phyloP scores from a whole-genome alignment of 2,329 filamentous ascomycete species.

The Furcasterigmium sp. region DNA sequence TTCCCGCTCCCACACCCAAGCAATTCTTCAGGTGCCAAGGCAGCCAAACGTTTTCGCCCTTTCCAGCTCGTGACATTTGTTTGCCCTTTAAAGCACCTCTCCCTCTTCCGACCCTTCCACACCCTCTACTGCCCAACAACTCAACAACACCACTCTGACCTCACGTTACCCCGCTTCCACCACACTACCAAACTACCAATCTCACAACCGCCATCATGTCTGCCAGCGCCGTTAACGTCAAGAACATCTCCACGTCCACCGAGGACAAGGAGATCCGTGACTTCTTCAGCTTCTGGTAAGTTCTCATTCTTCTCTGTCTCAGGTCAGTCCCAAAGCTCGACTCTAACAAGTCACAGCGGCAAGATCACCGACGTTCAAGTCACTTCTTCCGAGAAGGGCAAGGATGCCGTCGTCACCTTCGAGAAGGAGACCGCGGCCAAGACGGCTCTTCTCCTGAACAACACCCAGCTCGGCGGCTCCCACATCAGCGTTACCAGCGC shows the following conservation, averaged over 20 bases:
- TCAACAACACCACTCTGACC: conserved; percentile 1
- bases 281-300: conserved; percentile 95
- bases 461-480: conserved; percentile 86
- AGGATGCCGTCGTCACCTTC: conserved; percentile 89
- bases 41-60: not conserved
- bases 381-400: conserved; percentile 60
- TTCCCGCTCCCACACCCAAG: too few relatives aligned
- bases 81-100: not conserved
- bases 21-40: conserved; percentile 1
- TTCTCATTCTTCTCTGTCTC: conserved; percentile 4
- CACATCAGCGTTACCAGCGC: conserved; percentile 71
- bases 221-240: conserved; percentile 71
- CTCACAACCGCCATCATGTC: conserved; percentile 39
- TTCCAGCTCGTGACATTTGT: conserved; percentile 1
- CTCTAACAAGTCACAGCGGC: conserved; percentile 52
- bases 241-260: conserved; percentile 79
- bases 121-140: not conserved
- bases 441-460: conserved; percentile 93
- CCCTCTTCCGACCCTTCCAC: not conserved
- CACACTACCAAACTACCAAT: conserved; percentile 4
- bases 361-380: conserved; percentile 85
- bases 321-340: not conserved
- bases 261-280: conserved; percentile 87
- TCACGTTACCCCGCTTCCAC: conserved; percentile 4
- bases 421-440: conserved; percentile 96